Percentiles rank a stretch among this genome's conserved stretches.
Evolutionary conservation across 768 basidiomycete genomes (phyloP).

Genomic region (Panaeolus cyanescens): DNA sequence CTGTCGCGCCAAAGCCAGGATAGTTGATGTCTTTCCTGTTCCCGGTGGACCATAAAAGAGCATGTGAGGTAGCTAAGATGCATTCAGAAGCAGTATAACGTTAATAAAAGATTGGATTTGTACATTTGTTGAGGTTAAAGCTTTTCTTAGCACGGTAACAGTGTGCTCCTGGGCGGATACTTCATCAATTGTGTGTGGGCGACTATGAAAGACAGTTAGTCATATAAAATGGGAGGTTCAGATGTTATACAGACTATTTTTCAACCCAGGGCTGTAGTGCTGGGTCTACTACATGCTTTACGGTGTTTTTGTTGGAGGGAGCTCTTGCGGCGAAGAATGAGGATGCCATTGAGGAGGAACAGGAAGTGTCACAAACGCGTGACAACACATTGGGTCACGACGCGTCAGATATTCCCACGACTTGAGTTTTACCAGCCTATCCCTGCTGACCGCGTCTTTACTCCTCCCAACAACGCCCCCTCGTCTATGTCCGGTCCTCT

Average conservation of each 20-base stretch:
- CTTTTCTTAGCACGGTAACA: slow-evolving; percentile 87
- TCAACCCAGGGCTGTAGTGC: slow-evolving; percentile 94
- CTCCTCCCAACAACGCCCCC: slow-evolving; percentile 8
- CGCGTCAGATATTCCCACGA: slow-evolving; percentile 39
- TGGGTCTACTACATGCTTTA: slow-evolving; percentile 53
- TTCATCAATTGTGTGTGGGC: slow-evolving; percentile 97
- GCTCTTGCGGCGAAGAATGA: slow-evolving; percentile 60
- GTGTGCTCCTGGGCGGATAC: slow-evolving; percentile 98
- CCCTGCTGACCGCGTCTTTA: slow-evolving; percentile 8
- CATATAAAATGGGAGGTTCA: not conserved
- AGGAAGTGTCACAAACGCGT: slow-evolving; percentile 48
- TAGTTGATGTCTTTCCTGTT: slow-evolving; percentile 98
- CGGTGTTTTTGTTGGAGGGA: slow-evolving; percentile 38
- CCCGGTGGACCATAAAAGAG: slow-evolving; percentile 99
- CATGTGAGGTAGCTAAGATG: slow-evolving; percentile 93
- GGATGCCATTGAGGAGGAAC: slow-evolving; percentile 44
- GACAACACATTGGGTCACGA: slow-evolving; percentile 41
- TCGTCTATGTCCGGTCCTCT: slow-evolving; percentile 1
- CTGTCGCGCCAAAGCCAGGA: slow-evolving; percentile 90
- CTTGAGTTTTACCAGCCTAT: slow-evolving; percentile 19
- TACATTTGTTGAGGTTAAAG: slow-evolving; percentile 91
- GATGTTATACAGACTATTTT: slow-evolving; percentile 76
- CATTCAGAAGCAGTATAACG: not conserved
- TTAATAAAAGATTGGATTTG: slow-evolving; percentile 1
- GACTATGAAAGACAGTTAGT: slow-evolving; percentile 45